phyloP scores from a whole-genome alignment of 345 rosid species.

The Cardiospermum halicacabum region DNA sequence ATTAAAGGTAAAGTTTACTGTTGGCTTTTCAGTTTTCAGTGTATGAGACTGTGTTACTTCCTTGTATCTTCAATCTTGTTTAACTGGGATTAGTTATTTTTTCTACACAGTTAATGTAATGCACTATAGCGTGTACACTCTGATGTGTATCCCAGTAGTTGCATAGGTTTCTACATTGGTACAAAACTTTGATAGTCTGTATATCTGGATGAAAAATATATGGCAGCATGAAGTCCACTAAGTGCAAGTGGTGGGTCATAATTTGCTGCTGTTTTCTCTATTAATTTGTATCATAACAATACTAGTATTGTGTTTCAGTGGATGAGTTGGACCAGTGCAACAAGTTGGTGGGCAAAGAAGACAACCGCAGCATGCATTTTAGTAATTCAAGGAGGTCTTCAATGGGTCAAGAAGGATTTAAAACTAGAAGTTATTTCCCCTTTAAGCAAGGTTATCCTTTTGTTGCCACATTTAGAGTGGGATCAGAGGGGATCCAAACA shows the following conservation, averaged over 20 bases:
- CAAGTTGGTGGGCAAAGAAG: constrained; percentile 72
- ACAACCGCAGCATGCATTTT: constrained; percentile 31
- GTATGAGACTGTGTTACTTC: neutral
- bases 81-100: constrained; percentile 1
- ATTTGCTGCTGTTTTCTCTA: neutral
- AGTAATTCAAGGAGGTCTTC: constrained; percentile 32
- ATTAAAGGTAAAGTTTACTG: constrained; percentile 50
- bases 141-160: no score
- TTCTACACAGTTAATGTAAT: constrained; percentile 1
- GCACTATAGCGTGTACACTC: no score
- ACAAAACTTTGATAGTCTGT: neutral
- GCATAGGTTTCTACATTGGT: neutral
- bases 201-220: constrained; percentile 2
- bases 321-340: constrained; percentile 90
- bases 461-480: constrained; percentile 90
- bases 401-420: constrained; percentile 33
- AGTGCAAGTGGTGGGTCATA: neutral
- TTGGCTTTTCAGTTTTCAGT: neutral
- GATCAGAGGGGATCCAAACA: constrained; percentile 88
- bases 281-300: neutral
- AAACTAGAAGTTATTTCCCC: constrained; percentile 65
- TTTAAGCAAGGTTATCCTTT: constrained; percentile 77
- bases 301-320: constrained; percentile 33
- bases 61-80: constrained; percentile 6
- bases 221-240: neutral